These are phyloP conservation scores for Parascedosporium putredinis DNA, from an alignment of 2,329 filamentous ascomycete genomes.

Conservation along the genomic window DNA sequence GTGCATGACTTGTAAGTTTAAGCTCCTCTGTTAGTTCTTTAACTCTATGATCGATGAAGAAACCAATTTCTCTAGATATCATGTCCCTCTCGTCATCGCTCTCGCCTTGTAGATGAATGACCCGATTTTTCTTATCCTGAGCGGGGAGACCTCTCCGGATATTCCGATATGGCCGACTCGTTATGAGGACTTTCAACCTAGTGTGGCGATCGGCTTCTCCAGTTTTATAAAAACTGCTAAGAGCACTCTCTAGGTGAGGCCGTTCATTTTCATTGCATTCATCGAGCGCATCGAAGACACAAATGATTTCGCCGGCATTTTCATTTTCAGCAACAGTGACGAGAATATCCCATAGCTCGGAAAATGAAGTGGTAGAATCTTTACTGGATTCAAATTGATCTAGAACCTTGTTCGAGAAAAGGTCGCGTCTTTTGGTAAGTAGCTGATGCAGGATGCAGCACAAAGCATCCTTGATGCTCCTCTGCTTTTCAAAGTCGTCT, in stretches of 20 bases:
- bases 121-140: slow-evolving; percentile 6
- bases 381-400: slow-evolving; percentile 10
- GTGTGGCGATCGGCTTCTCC: not conserved
- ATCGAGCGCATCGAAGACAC: slow-evolving; percentile 29
- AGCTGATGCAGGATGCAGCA: slow-evolving; percentile 28
- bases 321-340: slow-evolving; percentile 10
- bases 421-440: slow-evolving; percentile 15
- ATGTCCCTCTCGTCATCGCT: slow-evolving; percentile 8
- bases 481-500: slow-evolving; percentile 14
- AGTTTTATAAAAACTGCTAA: not conserved
- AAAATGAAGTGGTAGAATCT: slow-evolving; percentile 14
- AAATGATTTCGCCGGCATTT: slow-evolving; percentile 19
- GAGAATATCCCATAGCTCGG: slow-evolving; percentile 22
- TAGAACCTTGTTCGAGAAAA: slow-evolving; percentile 15
- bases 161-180: slow-evolving; percentile 19
- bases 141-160: slow-evolving; percentile 14
- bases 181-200: slow-evolving; percentile 26
- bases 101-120: slow-evolving; percentile 14
- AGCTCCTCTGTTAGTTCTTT: not conserved
- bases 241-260: not conserved
- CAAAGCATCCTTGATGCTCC: slow-evolving; percentile 18
- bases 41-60: slow-evolving; percentile 12
- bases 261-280: slow-evolving; percentile 21
- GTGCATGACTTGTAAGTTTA: slow-evolving; percentile 9
- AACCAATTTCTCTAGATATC: slow-evolving; percentile 15